Base-by-base conservation (phyloP, 805 yeast species). In the Saturnispora quitensis region DNA sequence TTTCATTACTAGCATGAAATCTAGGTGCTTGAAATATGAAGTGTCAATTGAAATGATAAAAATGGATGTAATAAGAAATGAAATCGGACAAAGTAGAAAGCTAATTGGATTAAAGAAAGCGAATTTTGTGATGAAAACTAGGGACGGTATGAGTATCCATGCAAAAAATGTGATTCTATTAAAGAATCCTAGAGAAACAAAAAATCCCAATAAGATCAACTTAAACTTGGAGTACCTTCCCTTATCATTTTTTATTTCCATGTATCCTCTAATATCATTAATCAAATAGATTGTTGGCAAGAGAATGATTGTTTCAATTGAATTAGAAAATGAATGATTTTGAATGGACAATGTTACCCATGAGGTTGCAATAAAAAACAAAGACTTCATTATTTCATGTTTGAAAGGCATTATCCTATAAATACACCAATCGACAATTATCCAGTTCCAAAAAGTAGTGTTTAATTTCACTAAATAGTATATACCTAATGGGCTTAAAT, bases 271-370 rank as follows among this genome's bases (percentile, higher is more conserved):
- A 20, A 62, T 47, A 40, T 60, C 59, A 31, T 71, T 75, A 40
- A 84, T 73, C 31, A 82, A 63, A 53, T 74, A 76, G 6, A 86
- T 60, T 15, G 73, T 63, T 57, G 77, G 63, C 20, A 83, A 58
- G 9, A 85, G 68, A 42, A 84, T 62, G 51, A 68, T 64, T 38
- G 86, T 84, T 64, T 93, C 99, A 1, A 87, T 61, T 22, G 89
- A 78, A 63, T 93, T 93, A n/a, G 96, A 86, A 60, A 93, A 86
- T 0, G 95, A 81, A 62, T 89, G 97, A 0, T 87, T 73, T 62
- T 93, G 98, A 60, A 82, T 82, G 0, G 83, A 79, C 71, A 88
- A 73, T 0, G 95, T 82, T 33, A 89, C 75, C 61, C 86, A 91
- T 5, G 80, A 75, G 1, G 81, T 73, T 67, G 71, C 74, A n/a